phyloP scores from a whole-genome alignment of 495 filamentous ascomycete genomes.

The Sordaria brevicollis region DNA sequence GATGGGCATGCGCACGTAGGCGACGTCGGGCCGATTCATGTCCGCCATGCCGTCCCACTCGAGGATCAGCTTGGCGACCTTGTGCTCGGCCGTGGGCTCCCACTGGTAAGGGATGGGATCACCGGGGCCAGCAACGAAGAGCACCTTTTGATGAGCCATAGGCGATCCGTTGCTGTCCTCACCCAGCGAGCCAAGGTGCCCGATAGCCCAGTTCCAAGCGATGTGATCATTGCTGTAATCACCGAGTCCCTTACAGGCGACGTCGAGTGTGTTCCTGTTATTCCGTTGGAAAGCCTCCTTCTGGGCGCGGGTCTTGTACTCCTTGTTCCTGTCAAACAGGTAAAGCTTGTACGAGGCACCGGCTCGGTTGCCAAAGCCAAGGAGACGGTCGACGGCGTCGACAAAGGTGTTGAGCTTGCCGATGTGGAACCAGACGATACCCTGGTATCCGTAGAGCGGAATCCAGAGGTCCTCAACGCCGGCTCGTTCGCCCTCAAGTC shows the following conservation, averaged over 20 bases:
- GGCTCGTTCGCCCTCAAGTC: not conserved
- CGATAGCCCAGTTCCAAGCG: slow-evolving; percentile 4
- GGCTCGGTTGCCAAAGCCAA: slow-evolving; percentile 13
- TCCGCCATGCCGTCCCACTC: slow-evolving; percentile 6
- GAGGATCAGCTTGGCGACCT: slow-evolving; percentile 8
- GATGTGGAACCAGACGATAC: slow-evolving; percentile 15
- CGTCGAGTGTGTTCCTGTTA: not conserved
- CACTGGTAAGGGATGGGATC: slow-evolving; percentile 11
- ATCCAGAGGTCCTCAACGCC: not conserved
- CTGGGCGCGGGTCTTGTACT: not conserved
- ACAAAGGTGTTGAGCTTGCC: slow-evolving; percentile 14
- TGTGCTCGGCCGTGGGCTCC: slow-evolving; percentile 5
- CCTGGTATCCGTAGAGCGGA: slow-evolving; percentile 18
- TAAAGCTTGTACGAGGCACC: slow-evolving; percentile 15
- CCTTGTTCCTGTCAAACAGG: slow-evolving; percentile 6
- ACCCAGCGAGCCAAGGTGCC: not conserved
- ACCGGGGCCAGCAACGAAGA: slow-evolving; percentile 9
- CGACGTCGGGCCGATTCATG: slow-evolving; percentile 14
- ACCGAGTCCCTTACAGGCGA: slow-evolving; percentile 6
- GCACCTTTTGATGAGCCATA: not conserved
- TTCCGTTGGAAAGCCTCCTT: not conserved
- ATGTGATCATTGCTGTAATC: slow-evolving; percentile 8
- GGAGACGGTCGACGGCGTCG: slow-evolving; percentile 21
- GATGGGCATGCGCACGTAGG: slow-evolving; percentile 20
- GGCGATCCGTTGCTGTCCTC: not conserved